Evolutionary conservation across 148 eudicot species (phyloP).

Genomic region (Arbutus unedo): DNA sequence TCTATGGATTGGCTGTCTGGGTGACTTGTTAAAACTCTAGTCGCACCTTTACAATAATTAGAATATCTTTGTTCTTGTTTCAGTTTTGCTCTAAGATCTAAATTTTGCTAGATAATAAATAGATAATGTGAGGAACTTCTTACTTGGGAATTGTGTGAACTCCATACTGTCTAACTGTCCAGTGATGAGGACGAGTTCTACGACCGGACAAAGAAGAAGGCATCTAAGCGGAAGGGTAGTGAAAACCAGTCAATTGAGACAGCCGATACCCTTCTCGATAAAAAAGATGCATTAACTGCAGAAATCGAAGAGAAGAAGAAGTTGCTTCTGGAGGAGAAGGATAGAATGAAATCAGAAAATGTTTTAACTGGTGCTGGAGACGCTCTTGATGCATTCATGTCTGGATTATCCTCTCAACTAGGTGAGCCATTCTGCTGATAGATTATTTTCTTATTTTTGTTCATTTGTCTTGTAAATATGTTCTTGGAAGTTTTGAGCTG

Average conservation of each 20-base stretch:
- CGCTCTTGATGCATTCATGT: conserved; percentile 91
- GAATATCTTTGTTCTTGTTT: neutral
- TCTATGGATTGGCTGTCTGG: neutral
- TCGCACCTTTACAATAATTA: too few relatives aligned
- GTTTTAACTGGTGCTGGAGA: conserved; percentile 55
- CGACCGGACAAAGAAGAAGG: conserved; percentile 76
- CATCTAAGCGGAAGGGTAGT: conserved; percentile 46
- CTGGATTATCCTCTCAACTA: conserved; percentile 83
- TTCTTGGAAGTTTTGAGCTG: neutral
- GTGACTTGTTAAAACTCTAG: neutral
- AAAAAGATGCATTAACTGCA: conserved; percentile 57
- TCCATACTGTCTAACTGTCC: neutral
- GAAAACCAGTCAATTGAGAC: conserved; percentile 77
- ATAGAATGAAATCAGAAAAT: conserved; percentile 35
- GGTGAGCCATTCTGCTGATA: conserved; percentile 41
- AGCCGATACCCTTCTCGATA: conserved; percentile 95
- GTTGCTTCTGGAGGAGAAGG: conserved; percentile 62
- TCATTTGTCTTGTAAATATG: conserved; percentile 1
- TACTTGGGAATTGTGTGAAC: neutral
- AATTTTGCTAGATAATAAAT: neutral
- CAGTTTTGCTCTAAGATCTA: neutral
- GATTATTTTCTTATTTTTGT: conserved; percentile 5
- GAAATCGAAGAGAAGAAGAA: conserved; percentile 75
- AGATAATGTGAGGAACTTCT: neutral
- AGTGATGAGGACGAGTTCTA: conserved; percentile 98